Base-by-base conservation (phyloP, 352 stramenopile genomes). In the Phytophthora fragariaefolia region DNA sequence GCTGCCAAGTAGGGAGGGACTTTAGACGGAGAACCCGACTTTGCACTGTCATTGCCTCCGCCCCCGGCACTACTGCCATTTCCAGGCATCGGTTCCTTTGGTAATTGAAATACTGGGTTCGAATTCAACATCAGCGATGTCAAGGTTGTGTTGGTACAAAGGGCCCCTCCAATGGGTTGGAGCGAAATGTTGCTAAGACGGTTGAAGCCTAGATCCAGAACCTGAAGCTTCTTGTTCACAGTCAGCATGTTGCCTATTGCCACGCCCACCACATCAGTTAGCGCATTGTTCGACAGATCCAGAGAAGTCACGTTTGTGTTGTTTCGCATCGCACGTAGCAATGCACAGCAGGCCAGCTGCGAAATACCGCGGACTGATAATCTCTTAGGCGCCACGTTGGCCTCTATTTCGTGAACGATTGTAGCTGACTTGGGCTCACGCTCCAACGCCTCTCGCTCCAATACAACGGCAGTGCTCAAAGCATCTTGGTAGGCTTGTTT, bases 151-250 rank as follows among this genome's bases (percentile, higher is more conserved):
- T 92, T 92, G 9, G 40, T 53, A 22, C 67, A 32, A 23, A 92
- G 51, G 1, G 73, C 82, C 2, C 58, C 56, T 15, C 77, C 84
- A 12, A 92, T 59, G 4, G 71, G 45, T 3, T 56, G 50, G 0
- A 91, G 49, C 6, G 76, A 73, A 0, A 54, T 46, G 12, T 72
- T 76, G 1, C 82, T 86, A 34, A 92, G 73, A 12, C 57, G 52
- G 43, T 92, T 92, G 38, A 80, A 83, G 3, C 77, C 72, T n/a
- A 92, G 48, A 56, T 90, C 80, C 23, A 92, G 69, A 6, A 72
- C 69, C 17, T 66, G 72, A 17, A 92, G 57, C 20, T 56, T 69
- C 57, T 82, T 82, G 73, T 92, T 92, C 12, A 66, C 54, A 13
- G 71, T 58, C n/a, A 92, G 22, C 80, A 91, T 82, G 45, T 85